Percentiles rank a stretch among this genome's conserved stretches.
Evolutionary conservation across 345 rosid genomes (phyloP).

Genomic region (Salix udensis): DNA sequence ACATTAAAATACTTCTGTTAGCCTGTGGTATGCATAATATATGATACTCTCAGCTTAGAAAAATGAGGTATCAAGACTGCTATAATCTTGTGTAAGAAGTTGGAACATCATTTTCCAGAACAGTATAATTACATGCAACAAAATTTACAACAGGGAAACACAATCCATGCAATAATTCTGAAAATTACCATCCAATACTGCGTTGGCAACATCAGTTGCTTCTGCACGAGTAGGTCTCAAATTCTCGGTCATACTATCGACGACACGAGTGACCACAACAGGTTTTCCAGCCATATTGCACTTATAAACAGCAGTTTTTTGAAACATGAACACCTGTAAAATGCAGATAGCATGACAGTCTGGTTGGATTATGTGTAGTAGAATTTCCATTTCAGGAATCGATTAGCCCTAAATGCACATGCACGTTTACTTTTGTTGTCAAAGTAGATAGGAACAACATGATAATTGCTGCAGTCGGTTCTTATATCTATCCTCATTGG

Average conservation of each 20-base stretch:
- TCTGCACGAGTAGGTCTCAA: conserved; percentile 99
- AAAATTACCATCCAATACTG: conserved; percentile 82
- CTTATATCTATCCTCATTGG: background rate
- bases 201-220: conserved; percentile 99
- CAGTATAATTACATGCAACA: conserved; percentile 1
- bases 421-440: background rate
- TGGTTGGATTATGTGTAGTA: background rate
- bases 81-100: background rate
- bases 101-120: background rate
- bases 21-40: background rate
- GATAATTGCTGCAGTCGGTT: background rate
- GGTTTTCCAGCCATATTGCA: conserved; percentile 99
- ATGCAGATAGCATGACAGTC: background rate
- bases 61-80: background rate
- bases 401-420: background rate
- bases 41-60: background rate
- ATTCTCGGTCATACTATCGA: conserved; percentile 97
- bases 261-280: conserved; percentile 83
- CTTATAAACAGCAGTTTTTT: conserved; percentile 81
- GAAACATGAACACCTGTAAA: conserved; percentile 83
- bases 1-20: background rate
- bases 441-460: background rate
- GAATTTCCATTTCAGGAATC: background rate
- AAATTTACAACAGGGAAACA: background rate
- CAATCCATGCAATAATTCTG: background rate